Evolutionary conservation across 2,329 filamentous ascomycete species (phyloP).

Genomic region (Hymenoscyphus linearis): DNA sequence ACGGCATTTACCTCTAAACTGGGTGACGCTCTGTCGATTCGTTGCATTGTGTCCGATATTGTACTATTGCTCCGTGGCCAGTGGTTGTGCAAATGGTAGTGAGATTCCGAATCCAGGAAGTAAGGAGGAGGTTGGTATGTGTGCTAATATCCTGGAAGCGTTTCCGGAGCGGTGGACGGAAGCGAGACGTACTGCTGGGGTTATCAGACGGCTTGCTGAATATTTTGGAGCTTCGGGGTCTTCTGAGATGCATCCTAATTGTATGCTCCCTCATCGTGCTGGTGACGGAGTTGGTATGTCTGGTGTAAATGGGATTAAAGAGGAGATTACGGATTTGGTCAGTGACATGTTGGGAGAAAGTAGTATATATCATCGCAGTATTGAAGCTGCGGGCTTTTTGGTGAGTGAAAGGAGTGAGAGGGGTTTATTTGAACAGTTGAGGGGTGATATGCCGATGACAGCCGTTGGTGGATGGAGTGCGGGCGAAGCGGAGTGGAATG

Average conservation of each 20-base stretch:
- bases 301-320: not conserved
- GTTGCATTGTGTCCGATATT: not conserved
- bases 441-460: not conserved
- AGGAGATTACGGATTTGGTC: not conserved
- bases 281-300: not conserved
- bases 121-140: not conserved
- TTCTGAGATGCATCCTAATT: not conserved
- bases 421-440: not conserved
- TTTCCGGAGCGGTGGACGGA: not conserved
- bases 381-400: not conserved
- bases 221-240: not conserved
- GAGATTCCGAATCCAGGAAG: not conserved
- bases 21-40: conserved; percentile 1
- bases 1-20: not conserved
- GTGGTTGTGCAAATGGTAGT: not conserved
- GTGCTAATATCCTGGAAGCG: not conserved
- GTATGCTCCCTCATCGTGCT: not conserved
- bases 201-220: not conserved
- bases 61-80: not conserved
- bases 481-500: not conserved
- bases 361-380: not conserved
- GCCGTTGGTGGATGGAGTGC: not conserved
- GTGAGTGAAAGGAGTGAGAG: not conserved
- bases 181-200: not conserved
- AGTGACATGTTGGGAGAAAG: conserved; percentile 1